These are phyloP conservation scores for Colletotrichum cordylinicola DNA, from an alignment of 2,329 filamentous ascomycete species.

Conservation along the genomic window DNA sequence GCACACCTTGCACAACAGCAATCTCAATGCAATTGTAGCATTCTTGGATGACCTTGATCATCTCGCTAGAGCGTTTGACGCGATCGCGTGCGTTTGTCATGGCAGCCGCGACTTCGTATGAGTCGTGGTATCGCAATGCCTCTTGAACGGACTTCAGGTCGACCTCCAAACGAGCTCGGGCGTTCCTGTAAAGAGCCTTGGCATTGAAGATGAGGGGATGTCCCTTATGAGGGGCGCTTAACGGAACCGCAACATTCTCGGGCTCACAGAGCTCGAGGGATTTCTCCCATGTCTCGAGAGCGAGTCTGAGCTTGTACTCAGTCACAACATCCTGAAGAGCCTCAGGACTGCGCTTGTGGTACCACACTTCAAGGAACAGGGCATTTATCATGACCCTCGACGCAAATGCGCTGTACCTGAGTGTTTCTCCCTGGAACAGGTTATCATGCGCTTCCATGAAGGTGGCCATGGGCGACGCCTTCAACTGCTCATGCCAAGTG, in stretches of 20 bases:
- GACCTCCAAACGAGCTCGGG: conserved; percentile 88
- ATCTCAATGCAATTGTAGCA: conserved; percentile 99
- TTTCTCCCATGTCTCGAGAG: conserved; percentile 98
- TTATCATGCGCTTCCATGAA: conserved; percentile 95
- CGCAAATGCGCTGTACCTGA: conserved; percentile 94
- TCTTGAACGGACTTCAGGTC: conserved; percentile 96
- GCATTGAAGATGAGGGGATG: conserved; percentile 98
- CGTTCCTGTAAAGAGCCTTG: conserved; percentile 95
- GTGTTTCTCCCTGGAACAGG: conserved; percentile 89
- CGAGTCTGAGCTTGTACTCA: conserved; percentile 95
- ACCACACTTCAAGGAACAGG: conserved; percentile 97
- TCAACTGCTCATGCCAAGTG: conserved; percentile 82
- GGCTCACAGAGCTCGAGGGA: conserved; percentile 93
- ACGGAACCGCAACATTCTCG: conserved; percentile 84
- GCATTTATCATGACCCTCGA: conserved; percentile 99
- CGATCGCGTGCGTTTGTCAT: conserved; percentile 95
- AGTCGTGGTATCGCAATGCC: conserved; percentile 94
- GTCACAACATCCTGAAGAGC: conserved; percentile 96
- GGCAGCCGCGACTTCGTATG: conserved; percentile 93
- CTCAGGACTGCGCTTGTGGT: conserved; percentile 98
- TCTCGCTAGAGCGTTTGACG: conserved; percentile 93
- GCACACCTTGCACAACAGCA: conserved; percentile 89
- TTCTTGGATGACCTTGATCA: conserved; percentile 98
- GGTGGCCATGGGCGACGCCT: conserved; percentile 75
- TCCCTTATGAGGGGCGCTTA: conserved; percentile 93